phyloP scores from a whole-genome alignment of 306 rosid species.

The Canavalia ensiformis region DNA sequence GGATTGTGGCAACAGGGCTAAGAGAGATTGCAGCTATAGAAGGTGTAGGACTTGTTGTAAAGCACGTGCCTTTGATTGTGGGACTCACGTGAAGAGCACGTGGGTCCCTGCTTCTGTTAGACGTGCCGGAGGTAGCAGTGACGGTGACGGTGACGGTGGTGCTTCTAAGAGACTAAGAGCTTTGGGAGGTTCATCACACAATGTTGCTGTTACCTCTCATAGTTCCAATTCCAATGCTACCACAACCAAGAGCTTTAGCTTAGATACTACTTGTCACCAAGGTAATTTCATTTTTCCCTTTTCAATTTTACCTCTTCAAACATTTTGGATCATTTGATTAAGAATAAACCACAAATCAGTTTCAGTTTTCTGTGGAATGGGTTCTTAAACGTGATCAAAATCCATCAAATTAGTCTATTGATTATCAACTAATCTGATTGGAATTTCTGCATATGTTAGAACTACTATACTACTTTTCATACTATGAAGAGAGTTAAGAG shows the following conservation, averaged over 20 bases:
- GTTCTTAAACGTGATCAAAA: too few relatives aligned
- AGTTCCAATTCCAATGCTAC: constrained; percentile 65
- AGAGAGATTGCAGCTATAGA: constrained; percentile 71
- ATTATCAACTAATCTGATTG: too few relatives aligned
- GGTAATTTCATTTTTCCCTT: constrained; percentile 41
- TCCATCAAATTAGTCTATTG: too few relatives aligned
- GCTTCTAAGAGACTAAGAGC: constrained; percentile 69
- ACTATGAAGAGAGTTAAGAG: too few relatives aligned
- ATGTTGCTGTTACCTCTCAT: constrained; percentile 61
- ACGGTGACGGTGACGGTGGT: constrained; percentile 50
- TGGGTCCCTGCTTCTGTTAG: constrained; percentile 75
- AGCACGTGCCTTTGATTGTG: constrained; percentile 74
- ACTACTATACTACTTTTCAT: too few relatives aligned
- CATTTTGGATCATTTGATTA: neutral
- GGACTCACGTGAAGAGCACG: constrained; percentile 87
- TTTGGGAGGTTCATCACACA: constrained; percentile 54
- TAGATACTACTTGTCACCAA: constrained; percentile 64
- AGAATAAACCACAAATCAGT: too few relatives aligned
- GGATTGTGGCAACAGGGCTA: constrained; percentile 89
- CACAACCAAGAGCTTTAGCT: constrained; percentile 62
- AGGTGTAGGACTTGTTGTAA: constrained; percentile 92
- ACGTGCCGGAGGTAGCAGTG: constrained; percentile 51
- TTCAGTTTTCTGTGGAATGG: too few relatives aligned
- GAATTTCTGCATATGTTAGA: too few relatives aligned
- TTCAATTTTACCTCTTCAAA: neutral